Evolutionary conservation across 169 alveolate genomes (phyloP).

Genomic region (Hepatocystis sp.): DNA sequence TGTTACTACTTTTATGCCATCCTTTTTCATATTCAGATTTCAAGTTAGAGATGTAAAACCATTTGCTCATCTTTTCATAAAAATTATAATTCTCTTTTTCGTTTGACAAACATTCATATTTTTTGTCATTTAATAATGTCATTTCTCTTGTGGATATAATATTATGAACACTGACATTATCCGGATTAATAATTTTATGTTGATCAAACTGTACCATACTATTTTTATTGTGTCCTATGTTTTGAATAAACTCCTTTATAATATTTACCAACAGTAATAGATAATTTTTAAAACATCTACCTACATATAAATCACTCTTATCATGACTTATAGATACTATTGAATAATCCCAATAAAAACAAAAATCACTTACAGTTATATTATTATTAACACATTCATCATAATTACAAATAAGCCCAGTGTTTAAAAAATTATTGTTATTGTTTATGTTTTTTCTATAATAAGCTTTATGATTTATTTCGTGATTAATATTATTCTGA

Average conservation of each 20-base stretch:
- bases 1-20: neutral
- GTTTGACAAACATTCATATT: no score
- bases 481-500: slow-evolving; percentile 36
- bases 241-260: neutral
- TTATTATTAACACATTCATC: slow-evolving; percentile 8
- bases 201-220: neutral
- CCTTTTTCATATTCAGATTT: neutral
- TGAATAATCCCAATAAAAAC: slow-evolving; percentile 75
- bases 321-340: slow-evolving; percentile 74
- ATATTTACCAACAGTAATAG: slow-evolving; percentile 21
- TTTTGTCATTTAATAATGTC: no score
- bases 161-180: neutral
- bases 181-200: neutral
- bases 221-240: no score
- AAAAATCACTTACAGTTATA: slow-evolving; percentile 33
- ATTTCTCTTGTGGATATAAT: neutral
- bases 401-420: slow-evolving; percentile 32
- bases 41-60: no score
- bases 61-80: no score
- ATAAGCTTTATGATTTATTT: slow-evolving; percentile 38
- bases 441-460: slow-evolving; percentile 33
- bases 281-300: slow-evolving; percentile 51
- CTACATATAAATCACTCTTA: slow-evolving; percentile 40
- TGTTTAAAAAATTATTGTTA: slow-evolving; percentile 10
- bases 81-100: neutral